Conservation (phyloP, 2,329 filamentous ascomycete genomes). For the Metarhizium humberi region DNA sequence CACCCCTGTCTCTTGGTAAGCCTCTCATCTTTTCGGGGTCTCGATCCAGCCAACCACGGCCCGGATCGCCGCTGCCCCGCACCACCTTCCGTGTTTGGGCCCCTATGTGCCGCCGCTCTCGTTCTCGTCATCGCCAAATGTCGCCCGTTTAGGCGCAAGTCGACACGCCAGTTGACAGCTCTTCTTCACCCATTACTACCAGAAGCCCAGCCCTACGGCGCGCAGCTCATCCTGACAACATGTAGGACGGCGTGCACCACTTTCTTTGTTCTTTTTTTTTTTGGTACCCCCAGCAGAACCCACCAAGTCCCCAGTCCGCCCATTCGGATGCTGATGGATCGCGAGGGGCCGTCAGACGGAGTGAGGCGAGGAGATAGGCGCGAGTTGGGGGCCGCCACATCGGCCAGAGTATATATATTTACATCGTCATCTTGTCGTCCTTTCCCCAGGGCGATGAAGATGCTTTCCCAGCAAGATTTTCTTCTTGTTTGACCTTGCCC, state of each 20-base stretch:
- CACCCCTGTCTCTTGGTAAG: not conserved
- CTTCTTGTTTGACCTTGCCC: too few species aligned
- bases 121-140: not conserved
- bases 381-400: not conserved
- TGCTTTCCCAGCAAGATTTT: too few species aligned
- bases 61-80: not conserved
- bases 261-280: too few species aligned
- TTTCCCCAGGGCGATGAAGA: too few species aligned
- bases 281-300: too few species aligned
- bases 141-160: too few species aligned
- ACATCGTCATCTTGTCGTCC: not conserved
- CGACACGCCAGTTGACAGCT: not conserved
- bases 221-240: not conserved
- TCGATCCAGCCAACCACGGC: not conserved
- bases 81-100: not conserved
- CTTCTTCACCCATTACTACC: not conserved
- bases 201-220: not conserved
- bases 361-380: too few species aligned
- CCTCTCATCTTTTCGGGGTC: too few species aligned
- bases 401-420: not conserved
- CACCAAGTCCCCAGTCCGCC: too few species aligned
- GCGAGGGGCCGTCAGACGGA: too few species aligned
- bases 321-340: too few species aligned
- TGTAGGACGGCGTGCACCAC: too few species aligned
- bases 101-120: not conserved